A percentile compares a stretch with the other conserved stretches of the same genome.
Evolutionary conservation across 179 eudicot genomes (phyloP).

Genomic region (Carnegiea gigantea): DNA sequence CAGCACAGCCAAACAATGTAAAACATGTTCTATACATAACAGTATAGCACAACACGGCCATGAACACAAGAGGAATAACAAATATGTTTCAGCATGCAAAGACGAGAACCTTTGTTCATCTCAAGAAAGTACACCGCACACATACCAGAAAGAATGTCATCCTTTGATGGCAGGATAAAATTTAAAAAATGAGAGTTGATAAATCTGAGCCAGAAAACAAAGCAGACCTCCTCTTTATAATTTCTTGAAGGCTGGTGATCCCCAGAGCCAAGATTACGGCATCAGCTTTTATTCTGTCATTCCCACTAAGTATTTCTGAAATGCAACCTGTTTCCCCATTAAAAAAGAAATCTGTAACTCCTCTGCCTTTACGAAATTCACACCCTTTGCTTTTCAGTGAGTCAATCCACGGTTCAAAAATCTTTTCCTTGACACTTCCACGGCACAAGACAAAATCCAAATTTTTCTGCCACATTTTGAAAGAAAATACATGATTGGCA

Average conservation of each 20-base stretch:
- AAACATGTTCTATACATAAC: too few relatives aligned
- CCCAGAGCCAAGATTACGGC: slow-evolving; percentile 69
- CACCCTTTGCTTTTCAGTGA: slow-evolving; percentile 53
- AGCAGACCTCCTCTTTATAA: slow-evolving; percentile 47
- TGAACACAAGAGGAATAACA: too few relatives aligned
- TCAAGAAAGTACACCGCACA: background rate
- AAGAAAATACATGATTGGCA: background rate
- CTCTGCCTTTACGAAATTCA: slow-evolving; percentile 65
- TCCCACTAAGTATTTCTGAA: slow-evolving; percentile 61
- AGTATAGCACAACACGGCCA: too few relatives aligned
- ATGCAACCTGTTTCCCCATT: slow-evolving; percentile 57
- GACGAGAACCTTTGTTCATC: too few relatives aligned
- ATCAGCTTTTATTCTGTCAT: slow-evolving; percentile 72
- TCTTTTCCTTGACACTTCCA: slow-evolving; percentile 57
- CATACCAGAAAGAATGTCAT: background rate
- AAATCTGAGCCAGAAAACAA: background rate
- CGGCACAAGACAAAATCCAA: slow-evolving; percentile 57
- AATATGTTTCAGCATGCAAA: too few relatives aligned
- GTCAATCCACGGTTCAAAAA: slow-evolving; percentile 71
- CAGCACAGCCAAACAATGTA: background rate
- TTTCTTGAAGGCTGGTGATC: slow-evolving; percentile 62
- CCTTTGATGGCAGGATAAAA: background rate
- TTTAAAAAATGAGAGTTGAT: background rate
- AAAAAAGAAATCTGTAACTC: slow-evolving; percentile 55
- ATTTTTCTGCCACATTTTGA: slow-evolving; percentile 45